Percentiles rank a stretch among this genome's conserved stretches.
Evolutionary conservation across 192 early-diverging fungal species (phyloP).

Genomic region (Radiomyces spectabilis): DNA sequence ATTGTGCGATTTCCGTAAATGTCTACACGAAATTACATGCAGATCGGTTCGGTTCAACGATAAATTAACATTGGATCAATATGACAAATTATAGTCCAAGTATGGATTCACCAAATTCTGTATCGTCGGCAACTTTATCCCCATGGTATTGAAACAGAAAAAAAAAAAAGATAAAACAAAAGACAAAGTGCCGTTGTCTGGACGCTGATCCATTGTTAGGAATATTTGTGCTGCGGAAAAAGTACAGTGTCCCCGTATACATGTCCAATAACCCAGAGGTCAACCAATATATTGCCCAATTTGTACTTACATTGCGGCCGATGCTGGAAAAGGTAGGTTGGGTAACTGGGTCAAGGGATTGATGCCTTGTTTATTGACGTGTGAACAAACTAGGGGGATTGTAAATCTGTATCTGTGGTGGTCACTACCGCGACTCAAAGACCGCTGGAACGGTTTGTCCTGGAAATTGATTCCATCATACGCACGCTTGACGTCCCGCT

Average conservation of each 20-base stretch:
- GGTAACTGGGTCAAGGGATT: too few relatives aligned
- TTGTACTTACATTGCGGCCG: constrained; percentile 29
- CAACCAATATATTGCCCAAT: constrained; percentile 35
- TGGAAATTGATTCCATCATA: not conserved
- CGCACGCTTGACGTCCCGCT: too few relatives aligned
- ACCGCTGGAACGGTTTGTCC: not conserved
- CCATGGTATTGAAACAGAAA: not conserved
- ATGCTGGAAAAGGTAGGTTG: constrained; percentile 31
- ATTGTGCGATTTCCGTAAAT: too few relatives aligned
- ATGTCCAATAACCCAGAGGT: constrained; percentile 43
- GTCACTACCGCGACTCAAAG: not conserved
- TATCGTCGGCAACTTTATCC: constrained; percentile 10
- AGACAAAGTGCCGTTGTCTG: too few relatives aligned
- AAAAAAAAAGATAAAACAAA: too few relatives aligned
- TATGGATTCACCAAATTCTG: constrained; percentile 14
- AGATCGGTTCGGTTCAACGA: too few relatives aligned
- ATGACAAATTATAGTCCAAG: constrained; percentile 4
- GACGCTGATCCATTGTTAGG: not conserved
- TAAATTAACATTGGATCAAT: not conserved
- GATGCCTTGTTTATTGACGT: too few relatives aligned
- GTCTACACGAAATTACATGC: too few relatives aligned
- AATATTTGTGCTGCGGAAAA: constrained; percentile 35
- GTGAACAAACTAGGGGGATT: too few relatives aligned
- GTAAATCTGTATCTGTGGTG: not conserved
- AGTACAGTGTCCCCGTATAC: constrained; percentile 41